Evolutionary conservation across 495 filamentous ascomycete genomes (phyloP).

Genomic region (Tirmania nivea): DNA sequence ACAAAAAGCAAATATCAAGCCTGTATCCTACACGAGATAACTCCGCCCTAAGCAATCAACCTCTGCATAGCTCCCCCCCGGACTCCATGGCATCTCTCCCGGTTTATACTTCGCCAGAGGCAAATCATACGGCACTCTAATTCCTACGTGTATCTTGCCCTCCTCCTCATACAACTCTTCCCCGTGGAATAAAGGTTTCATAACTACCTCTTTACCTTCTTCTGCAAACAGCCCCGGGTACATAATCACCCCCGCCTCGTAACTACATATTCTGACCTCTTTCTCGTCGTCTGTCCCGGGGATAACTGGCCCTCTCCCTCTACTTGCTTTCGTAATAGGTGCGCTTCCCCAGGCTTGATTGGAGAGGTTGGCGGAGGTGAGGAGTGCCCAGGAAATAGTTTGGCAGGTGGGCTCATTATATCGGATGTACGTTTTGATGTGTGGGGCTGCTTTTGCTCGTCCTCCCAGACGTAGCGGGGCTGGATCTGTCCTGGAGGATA

Average conservation of each 20-base stretch:
- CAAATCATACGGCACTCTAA: conserved; percentile 68
- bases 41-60: neutral
- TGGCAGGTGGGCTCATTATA: conserved; percentile 28
- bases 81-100: conserved; percentile 58
- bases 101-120: conserved; percentile 43
- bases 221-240: conserved; percentile 51
- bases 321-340: conserved; percentile 16
- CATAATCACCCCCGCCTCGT: conserved; percentile 67
- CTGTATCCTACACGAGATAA: neutral
- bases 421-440: conserved; percentile 79
- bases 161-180: conserved; percentile 26
- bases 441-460: conserved; percentile 61
- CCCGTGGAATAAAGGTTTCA: conserved; percentile 46
- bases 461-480: conserved; percentile 23
- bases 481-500: neutral
- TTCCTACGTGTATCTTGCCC: conserved; percentile 30
- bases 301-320: conserved; percentile 25
- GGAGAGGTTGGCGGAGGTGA: conserved; percentile 70
- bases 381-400: conserved; percentile 62
- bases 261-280: conserved; percentile 53
- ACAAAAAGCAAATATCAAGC: neutral
- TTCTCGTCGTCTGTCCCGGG: conserved; percentile 16
- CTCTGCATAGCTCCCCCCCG: conserved; percentile 31
- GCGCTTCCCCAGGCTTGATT: conserved; percentile 77
- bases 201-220: conserved; percentile 22